These are phyloP conservation scores for Comarum palustre DNA, from an alignment of 306 rosid species.

Conservation along the genomic window DNA sequence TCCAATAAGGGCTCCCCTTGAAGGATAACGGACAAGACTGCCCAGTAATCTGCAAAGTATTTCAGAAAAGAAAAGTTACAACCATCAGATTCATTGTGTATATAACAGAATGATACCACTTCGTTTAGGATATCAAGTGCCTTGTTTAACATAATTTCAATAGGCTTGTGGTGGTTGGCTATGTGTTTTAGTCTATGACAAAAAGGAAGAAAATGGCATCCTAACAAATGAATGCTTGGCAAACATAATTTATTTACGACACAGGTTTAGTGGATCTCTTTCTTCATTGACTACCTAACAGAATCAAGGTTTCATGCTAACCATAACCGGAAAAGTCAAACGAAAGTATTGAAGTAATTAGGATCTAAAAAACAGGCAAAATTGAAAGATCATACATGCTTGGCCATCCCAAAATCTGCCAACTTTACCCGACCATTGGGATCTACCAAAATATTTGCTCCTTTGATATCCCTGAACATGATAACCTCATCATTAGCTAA, in stretches of 20 bases:
- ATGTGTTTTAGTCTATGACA: not conserved
- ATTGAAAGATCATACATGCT: slow-evolving; percentile 37
- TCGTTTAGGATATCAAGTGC: slow-evolving; percentile 3
- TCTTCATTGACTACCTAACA: not conserved
- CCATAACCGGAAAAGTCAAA: not conserved
- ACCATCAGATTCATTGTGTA: not conserved
- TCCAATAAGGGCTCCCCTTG: slow-evolving; percentile 98
- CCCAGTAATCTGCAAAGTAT: slow-evolving; percentile 72
- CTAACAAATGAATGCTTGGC: no score
- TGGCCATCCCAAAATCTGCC: slow-evolving; percentile 99
- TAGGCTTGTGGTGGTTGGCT: not conserved
- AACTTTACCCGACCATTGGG: slow-evolving; percentile 82
- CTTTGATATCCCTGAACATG: slow-evolving; percentile 83
- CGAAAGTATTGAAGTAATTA: not conserved
- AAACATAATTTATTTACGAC: not conserved
- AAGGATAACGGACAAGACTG: slow-evolving; percentile 84
- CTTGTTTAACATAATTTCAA: not conserved
- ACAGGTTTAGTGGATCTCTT: not conserved
- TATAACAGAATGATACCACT: not conserved
- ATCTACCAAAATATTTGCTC: slow-evolving; percentile 93
- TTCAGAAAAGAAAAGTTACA: slow-evolving; percentile 19
- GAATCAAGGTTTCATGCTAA: not conserved
- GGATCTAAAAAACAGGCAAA: not conserved
- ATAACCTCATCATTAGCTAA: slow-evolving; percentile 16
- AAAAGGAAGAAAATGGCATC: not conserved